These are phyloP conservation scores for Hyphodiscus sp. DNA, from an alignment of 2,329 filamentous ascomycete genomes.

Conservation along the genomic window DNA sequence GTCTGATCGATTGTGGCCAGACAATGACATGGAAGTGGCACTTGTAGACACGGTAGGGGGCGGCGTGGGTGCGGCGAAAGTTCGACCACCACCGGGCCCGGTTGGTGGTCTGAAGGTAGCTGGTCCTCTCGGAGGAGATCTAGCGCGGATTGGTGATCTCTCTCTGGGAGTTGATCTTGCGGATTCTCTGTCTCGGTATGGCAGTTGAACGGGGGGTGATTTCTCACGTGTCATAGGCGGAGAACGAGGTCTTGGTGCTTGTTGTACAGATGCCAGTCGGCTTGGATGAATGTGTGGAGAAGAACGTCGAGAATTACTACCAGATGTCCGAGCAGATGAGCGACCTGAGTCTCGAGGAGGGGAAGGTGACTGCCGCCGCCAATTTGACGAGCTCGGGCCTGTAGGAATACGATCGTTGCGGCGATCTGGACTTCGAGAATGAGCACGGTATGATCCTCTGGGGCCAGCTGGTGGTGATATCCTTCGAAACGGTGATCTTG, in stretches of 20 bases:
- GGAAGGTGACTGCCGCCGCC: slow-evolving; percentile 48
- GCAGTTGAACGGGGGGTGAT: slow-evolving; percentile 20
- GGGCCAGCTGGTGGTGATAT: slow-evolving; percentile 32
- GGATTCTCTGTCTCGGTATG: slow-evolving; percentile 26
- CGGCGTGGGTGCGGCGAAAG: slow-evolving; percentile 22
- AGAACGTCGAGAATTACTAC: slow-evolving; percentile 53
- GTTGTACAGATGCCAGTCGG: slow-evolving; percentile 36
- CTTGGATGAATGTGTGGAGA: slow-evolving; percentile 54
- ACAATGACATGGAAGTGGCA: slow-evolving; percentile 11
- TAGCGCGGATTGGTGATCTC: slow-evolving; percentile 25
- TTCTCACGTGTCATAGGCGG: slow-evolving; percentile 19
- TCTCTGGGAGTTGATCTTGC: slow-evolving; percentile 27
- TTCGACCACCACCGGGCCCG: slow-evolving; percentile 27
- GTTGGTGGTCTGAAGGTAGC: slow-evolving; percentile 28
- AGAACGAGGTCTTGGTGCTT: slow-evolving; percentile 25
- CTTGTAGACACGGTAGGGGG: slow-evolving; percentile 8
- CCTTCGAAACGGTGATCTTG: slow-evolving; percentile 27
- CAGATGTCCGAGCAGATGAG: slow-evolving; percentile 47
- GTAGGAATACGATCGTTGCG: slow-evolving; percentile 38
- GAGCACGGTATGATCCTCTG: slow-evolving; percentile 27
- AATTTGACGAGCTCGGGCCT: slow-evolving; percentile 39
- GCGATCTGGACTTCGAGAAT: slow-evolving; percentile 47
- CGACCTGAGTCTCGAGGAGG: slow-evolving; percentile 42
- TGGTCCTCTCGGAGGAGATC: slow-evolving; percentile 30
- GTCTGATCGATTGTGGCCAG: slow-evolving; percentile 19